phyloP scores from a whole-genome alignment of 78 protist genomes.

The slime mould (Dictyostelium discoideum) region DNA sequence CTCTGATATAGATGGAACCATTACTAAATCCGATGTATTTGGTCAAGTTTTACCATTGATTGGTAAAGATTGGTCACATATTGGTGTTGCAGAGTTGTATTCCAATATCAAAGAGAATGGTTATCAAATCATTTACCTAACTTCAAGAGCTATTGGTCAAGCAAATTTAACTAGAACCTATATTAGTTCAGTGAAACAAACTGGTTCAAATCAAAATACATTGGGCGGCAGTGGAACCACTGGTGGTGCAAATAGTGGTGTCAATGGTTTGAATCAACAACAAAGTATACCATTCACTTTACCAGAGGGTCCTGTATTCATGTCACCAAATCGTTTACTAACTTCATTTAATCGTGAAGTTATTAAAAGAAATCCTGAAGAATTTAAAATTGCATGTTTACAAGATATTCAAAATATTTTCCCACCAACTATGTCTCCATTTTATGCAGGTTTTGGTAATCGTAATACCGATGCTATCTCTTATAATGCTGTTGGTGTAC shows the following conservation, averaged over 20 bases:
- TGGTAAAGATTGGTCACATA: constrained; percentile 97
- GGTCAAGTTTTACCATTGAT: constrained; percentile 95
- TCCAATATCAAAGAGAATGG: constrained; percentile 89
- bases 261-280: not conserved
- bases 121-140: constrained; percentile 93
- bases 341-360: constrained; percentile 89
- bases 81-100: constrained; percentile 93
- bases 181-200: constrained; percentile 60
- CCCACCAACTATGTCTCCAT: constrained; percentile 88
- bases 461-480: constrained; percentile 84
- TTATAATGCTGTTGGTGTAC: constrained; percentile 85
- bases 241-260: no score
- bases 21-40: constrained; percentile 94
- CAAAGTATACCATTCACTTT: constrained; percentile 52
- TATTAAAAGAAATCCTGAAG: constrained; percentile 93
- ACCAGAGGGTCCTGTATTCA: constrained; percentile 97
- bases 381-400: constrained; percentile 95
- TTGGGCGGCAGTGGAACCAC: not conserved
- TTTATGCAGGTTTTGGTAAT: constrained; percentile 98
- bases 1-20: constrained; percentile 97
- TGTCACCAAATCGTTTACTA: constrained; percentile 95
- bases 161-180: constrained; percentile 57
- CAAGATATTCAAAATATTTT: constrained; percentile 86
- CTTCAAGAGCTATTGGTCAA: constrained; percentile 95
- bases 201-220: not conserved